Conservation (phyloP, 2,329 filamentous ascomycete species). For the Tolypocladium inflatum region DNA sequence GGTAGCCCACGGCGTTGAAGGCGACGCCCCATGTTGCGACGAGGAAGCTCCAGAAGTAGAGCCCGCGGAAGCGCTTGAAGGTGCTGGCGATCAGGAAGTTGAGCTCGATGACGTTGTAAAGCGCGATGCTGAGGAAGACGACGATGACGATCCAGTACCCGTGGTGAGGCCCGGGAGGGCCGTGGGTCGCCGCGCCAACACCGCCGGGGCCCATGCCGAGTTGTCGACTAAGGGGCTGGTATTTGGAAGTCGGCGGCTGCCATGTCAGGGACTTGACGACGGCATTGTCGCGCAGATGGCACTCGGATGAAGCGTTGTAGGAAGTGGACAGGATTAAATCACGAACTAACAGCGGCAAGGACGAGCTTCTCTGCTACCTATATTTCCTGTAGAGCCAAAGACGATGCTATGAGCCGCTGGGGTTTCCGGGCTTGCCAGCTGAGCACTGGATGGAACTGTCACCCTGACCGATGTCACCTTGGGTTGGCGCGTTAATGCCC, state of each 20-base stretch:
- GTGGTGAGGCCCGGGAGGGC: not conserved
- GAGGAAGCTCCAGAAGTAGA: conserved; percentile 23
- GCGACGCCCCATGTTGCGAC: conserved; percentile 17
- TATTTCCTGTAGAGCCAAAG: not conserved
- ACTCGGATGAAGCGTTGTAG: not conserved
- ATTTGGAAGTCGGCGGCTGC: not conserved
- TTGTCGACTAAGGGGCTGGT: not conserved
- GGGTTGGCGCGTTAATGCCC: not conserved
- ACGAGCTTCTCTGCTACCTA: not conserved
- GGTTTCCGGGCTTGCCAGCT: not conserved
- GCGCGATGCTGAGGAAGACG: conserved; percentile 14
- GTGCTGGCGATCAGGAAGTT: conserved; percentile 15
- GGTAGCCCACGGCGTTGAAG: conserved; percentile 31
- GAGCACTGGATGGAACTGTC: not conserved
- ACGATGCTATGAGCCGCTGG: not conserved
- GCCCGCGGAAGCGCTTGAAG: conserved; percentile 15
- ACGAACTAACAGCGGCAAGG: not conserved
- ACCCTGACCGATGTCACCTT: not conserved
- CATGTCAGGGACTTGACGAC: not conserved
- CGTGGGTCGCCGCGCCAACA: not conserved
- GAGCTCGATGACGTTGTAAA: conserved; percentile 19
- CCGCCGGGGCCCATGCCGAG: not conserved
- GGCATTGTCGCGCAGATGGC: not conserved
- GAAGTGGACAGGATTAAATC: not conserved
- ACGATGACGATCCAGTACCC: conserved; percentile 5